Evolutionary conservation across 768 basidiomycete genomes (phyloP), one percentile per base, ranked within the genome.

Genomic region (Aureoboletus auriporus): DNA sequence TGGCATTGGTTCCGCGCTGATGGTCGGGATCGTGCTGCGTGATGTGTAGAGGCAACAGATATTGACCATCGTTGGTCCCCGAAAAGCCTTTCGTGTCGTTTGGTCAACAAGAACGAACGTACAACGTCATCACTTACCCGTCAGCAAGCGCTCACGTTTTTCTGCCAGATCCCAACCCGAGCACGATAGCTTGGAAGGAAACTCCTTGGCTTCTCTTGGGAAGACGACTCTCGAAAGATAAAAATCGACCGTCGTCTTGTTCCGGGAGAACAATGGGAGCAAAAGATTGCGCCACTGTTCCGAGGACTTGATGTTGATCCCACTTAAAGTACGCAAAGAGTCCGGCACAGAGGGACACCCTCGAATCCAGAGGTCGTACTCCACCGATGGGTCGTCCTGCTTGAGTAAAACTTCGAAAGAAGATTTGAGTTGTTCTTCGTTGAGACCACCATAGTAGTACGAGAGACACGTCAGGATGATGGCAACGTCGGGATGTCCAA

Each of bases 141-240:
- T 64, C 6, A 59, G 49, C 27, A 62, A 29, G 17, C 52, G 51
- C 2, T 16, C 45, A 28, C 51, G 64, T 28, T 44, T 23, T 28
- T 57, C 52, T 4, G 64, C 64, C 39, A 65, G 38, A 49, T 65
- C 64, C 64, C 64, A 65, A 6, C 55, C 66, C 3, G 54, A 58
- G 16, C 65, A 63, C 28, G 63, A 49, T n/a, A 65, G 16, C 12
- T 51, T 51, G 5, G 30, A 42, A 1, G 50, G 50, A 33, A 50
- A 50, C 17, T 50, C 49, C 27, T 64, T 66, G 28, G 57, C 58
- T 51, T 57, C 57, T 51, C 44, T 61, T 13, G 64, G 64, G 28
- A 65, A 65, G 8, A 66, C 64, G 3, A 57, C 38, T 27, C 47
- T 41, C 8, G 65, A 53, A 9, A 65, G 44, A 44, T 54, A 65